These are phyloP conservation scores for Lyophyllum shimeji DNA, from an alignment of 768 basidiomycete species.

Conservation along the genomic window DNA sequence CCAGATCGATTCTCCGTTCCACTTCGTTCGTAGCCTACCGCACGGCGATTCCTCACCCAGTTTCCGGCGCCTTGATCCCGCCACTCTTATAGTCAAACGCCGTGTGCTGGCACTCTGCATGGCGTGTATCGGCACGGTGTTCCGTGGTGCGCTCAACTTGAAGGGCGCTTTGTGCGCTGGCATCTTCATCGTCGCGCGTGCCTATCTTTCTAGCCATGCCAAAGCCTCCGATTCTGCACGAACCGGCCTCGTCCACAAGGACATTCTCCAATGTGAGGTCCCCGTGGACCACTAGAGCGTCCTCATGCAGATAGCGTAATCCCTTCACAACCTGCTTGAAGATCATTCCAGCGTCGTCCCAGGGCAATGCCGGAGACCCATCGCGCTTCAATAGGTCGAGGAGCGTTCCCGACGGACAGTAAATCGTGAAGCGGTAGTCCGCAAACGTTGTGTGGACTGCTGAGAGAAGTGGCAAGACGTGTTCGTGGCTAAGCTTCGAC, in stretches of 20 bases:
- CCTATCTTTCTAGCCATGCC: conserved; percentile 73
- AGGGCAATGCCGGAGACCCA: conserved; percentile 63
- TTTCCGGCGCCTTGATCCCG: too few relatives aligned
- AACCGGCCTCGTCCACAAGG: conserved; percentile 83
- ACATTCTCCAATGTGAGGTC: conserved; percentile 98
- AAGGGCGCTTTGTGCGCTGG: conserved; percentile 34
- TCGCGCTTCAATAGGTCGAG: conserved; percentile 79
- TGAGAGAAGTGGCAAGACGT: conserved; percentile 82
- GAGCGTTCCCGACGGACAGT: conserved; percentile 82
- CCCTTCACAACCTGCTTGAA: conserved; percentile 85
- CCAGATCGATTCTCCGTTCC: too few relatives aligned
- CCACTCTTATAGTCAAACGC: too few relatives aligned
- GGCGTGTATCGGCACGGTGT: too few relatives aligned
- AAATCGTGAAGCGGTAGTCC: conserved; percentile 80
- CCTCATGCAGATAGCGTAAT: conserved; percentile 79
- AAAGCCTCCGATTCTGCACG: conserved; percentile 86
- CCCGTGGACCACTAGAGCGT: conserved; percentile 78
- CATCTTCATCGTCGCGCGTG: conserved; percentile 36
- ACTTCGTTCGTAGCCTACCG: too few relatives aligned
- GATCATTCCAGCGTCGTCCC: conserved; percentile 81
- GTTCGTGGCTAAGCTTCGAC: conserved; percentile 78
- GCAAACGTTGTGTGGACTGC: conserved; percentile 56
- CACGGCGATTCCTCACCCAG: too few relatives aligned
- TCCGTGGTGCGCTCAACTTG: too few relatives aligned
- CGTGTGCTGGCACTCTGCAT: too few relatives aligned